Percentiles rank a stretch among this genome's conserved stretches.
phyloP scores from a whole-genome alignment of 2,329 filamentous ascomycete genomes.

The Ceratocystis smalleyi region DNA sequence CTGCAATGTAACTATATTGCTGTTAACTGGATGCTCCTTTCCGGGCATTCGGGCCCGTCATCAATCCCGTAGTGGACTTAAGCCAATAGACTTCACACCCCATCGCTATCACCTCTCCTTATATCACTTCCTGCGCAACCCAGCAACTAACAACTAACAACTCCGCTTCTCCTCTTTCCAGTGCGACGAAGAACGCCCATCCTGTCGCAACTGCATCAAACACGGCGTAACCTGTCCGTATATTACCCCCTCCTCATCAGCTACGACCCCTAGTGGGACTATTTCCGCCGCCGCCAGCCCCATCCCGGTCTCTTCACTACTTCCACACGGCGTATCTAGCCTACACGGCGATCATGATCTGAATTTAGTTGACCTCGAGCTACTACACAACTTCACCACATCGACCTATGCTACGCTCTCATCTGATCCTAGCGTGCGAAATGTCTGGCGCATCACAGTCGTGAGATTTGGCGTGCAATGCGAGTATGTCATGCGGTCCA shows the following conservation, averaged over 20 bases:
- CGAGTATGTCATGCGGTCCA: conserved; percentile 33
- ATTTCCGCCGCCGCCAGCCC: conserved; percentile 1
- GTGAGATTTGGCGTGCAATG: conserved; percentile 32
- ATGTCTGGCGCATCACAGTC: conserved; percentile 33
- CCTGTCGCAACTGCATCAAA: conserved; percentile 22
- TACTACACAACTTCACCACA: conserved; percentile 37
- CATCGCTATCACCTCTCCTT: neutral
- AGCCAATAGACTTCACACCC: too few species aligned
- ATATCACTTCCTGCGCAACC: neutral
- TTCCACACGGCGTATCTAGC: conserved; percentile 1
- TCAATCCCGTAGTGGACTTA: neutral
- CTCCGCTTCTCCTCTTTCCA: conserved; percentile 1
- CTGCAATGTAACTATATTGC: neutral
- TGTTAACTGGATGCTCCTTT: neutral
- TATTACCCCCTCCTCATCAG: conserved; percentile 13
- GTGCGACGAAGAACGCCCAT: conserved; percentile 22
- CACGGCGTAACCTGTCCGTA: conserved; percentile 21
- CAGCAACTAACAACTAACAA: neutral
- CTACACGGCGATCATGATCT: conserved; percentile 19
- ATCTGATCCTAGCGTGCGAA: conserved; percentile 24
- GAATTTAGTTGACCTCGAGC: conserved; percentile 33
- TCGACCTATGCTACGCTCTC: conserved; percentile 34
- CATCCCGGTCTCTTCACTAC: neutral
- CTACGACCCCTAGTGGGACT: conserved; percentile 8
- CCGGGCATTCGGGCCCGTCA: neutral